Evolutionary conservation across 228 moss, liverwort and hornwort genomes (phyloP), one percentile per base, ranked within the genome.

Genomic region (Sphagnum magellanicum): DNA sequence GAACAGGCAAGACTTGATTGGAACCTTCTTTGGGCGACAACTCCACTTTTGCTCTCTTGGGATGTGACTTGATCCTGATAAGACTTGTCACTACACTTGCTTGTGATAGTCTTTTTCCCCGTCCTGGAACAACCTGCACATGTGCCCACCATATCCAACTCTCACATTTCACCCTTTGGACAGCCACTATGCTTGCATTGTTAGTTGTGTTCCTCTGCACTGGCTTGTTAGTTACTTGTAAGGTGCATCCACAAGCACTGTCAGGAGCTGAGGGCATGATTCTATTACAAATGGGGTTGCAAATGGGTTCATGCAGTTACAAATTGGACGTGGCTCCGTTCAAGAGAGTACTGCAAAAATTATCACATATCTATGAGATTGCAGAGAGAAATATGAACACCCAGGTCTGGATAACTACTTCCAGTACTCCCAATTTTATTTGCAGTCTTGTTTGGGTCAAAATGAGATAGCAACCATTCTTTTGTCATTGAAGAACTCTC

Each of bases 31-130:
- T 4, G 55, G 64, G 51, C 49, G 73, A 58, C 17, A 74, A 58
- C 46, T 79, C 86, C 13, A 74, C 11, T 73, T 89, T 92, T 47
- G 68, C 73, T 76, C 75, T 90, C 53, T 95, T 95, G 49, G 89
- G 81, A 53, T 88, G 81, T 55, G 90, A 76, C 70, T 84, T 95
- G 62, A 95, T 86, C 82, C 80, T 92, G 17, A 95, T 80, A 17
- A 87, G 78, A 75, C 84, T 79, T 59, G 95, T 81, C 65, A 89
- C 12, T 10, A 74, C 68, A 51, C 68, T 79, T 32, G 71, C 79
- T 4, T 81, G 76, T 63, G 72, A 75, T 49, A 79, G 75, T 70
- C 90, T 88, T 74, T 95, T 95, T 46, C 69, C 77, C 69, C 69
- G 78, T 16, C 53, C 50, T 4, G 78, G 52, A 47, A 46, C 65